Base-by-base conservation (phyloP, 192 early-diverging fungal genomes). In the Backusella psychrophila region DNA sequence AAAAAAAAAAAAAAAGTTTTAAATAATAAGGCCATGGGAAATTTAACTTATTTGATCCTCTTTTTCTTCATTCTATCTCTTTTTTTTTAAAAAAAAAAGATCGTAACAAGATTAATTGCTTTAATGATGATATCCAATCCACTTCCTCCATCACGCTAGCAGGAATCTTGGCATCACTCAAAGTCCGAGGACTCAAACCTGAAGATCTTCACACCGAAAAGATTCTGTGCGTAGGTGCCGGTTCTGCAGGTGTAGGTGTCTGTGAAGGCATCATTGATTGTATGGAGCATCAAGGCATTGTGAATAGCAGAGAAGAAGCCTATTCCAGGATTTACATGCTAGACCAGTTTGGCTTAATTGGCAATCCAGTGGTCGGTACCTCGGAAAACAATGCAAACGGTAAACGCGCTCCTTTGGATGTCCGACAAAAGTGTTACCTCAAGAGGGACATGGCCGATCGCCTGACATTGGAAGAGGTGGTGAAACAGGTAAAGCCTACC, bases 51-150 rank as follows among this genome's bases (percentile, higher is more conserved):
- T n/a, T 6, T 15, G 19, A 19, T 19, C 52, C 23, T 53, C 19
- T 8, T 8, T n/a, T 21, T 21, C 19, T 21, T n/a, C 8, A 29
- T 29, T 53, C 21, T 53, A 0, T 49, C 4, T 21, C 6, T 21
- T 8, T n/a, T 21, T 7, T n/a, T 21, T 21, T 2, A n/a, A 49
- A 52, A 53, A 53, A 89, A 36, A 86, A 90, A 71, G 95, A 95
- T 84, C 88, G 91, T 65, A 74, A 89, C 69, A 80, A 83, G 11
- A 90, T 89, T 49, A 86, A 91, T 67, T 93, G 89, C 84, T 98
- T 98, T 83, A 98, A 98, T 85, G 96, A 98, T 78, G 94, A 39
- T 11, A 39, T 39, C 11, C 38, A 39, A 39, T 39, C 38, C 38
- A 39, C 38, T 11, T 39, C 38, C 38, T 94, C 94, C 56, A 86